phyloP scores from a whole-genome alignment of 192 early-diverging fungal genomes.

The Backusella australiensis region DNA sequence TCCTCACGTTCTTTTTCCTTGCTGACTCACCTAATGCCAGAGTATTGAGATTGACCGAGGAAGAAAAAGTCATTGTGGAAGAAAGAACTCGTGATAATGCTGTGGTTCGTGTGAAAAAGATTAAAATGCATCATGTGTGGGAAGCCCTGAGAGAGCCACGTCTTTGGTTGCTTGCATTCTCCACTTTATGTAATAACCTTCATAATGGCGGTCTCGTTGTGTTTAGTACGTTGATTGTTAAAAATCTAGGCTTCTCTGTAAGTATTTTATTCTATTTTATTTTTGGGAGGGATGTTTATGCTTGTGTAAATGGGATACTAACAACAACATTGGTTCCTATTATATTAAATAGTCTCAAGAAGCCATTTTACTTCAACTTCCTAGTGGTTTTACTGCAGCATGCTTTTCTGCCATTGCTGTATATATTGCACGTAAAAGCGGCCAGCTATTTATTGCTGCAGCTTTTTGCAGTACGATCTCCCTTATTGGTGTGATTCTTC shows the following conservation, averaged over 20 bases:
- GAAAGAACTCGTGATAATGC: slow-evolving; percentile 28
- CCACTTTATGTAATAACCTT: slow-evolving; percentile 17
- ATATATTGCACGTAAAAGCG: neutral
- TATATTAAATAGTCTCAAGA: slow-evolving; percentile 1
- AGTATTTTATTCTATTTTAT: neutral
- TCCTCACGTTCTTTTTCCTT: slow-evolving; percentile 29
- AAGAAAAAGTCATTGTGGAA: slow-evolving; percentile 27
- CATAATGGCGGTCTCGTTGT: slow-evolving; percentile 25
- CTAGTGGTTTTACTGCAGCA: neutral
- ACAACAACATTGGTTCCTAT: neutral
- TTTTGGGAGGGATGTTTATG: neutral
- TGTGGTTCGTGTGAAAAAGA: neutral
- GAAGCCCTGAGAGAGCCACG: slow-evolving; percentile 27
- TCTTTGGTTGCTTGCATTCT: slow-evolving; percentile 14
- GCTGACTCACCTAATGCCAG: slow-evolving; percentile 19
- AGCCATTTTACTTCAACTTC: slow-evolving; percentile 21
- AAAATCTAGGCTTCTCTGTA: slow-evolving; percentile 26
- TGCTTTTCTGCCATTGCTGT: neutral
- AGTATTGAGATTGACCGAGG: slow-evolving; percentile 12
- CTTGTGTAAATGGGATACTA: neutral
- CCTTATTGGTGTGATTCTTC: slow-evolving; percentile 11
- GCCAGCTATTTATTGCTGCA: neutral
- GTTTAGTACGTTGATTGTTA: slow-evolving; percentile 16
- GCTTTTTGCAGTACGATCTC: neutral
- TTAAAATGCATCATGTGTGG: slow-evolving; percentile 24